Base-by-base conservation (phyloP, 2,329 filamentous ascomycete species). In the Colletotrichum spinosum region DNA sequence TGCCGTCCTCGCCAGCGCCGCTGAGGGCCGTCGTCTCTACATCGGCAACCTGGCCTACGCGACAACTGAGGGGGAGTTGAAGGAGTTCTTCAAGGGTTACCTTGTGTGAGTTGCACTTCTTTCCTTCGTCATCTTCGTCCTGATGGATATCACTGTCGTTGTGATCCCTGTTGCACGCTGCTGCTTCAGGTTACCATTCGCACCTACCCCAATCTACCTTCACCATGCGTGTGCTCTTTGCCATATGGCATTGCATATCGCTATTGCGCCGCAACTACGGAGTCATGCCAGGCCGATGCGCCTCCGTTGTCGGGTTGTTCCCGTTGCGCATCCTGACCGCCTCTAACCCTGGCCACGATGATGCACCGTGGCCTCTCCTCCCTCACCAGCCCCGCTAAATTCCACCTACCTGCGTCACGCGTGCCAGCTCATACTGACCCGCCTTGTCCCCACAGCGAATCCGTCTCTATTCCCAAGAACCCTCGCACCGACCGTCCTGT, bases 41-140 rank as follows among this genome's bases (percentile, higher is more conserved):
- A 98, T 99, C 87, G 96, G 96, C 88, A 99, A 99, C 88, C 92
- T 99, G 90, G 96, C 96, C 78, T 99, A 99, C 83, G 94, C 95
- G 91, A 98, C 96, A 90, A 97, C 94, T 82, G 96, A 98, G 92
- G 96, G 92, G 91, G 94, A 97, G 91, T 93, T 99, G 89, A 97
- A 97, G 88, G 92, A 96, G 76, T 99, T 99, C 89, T 99, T 99
- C 92, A 95, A 96, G 88, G 92, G 91, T 83, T 98, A 97, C 88
- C 92, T 96, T 87, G 93, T 99, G 96, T 99, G 89, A 88, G 95
- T 92, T 46, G 37, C 60, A 57, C 39, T 35, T 35, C 48, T 33
- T 15, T 55, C 25, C 9, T 59, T 35, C 10, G 15, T 11, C 38
- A 25, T 45, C 42, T 15, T 38, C 38, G 11, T 44, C n/a, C 48